These are phyloP conservation scores for Leucaena leucocephala DNA, from an alignment of 306 rosid species.

Conservation along the genomic window DNA sequence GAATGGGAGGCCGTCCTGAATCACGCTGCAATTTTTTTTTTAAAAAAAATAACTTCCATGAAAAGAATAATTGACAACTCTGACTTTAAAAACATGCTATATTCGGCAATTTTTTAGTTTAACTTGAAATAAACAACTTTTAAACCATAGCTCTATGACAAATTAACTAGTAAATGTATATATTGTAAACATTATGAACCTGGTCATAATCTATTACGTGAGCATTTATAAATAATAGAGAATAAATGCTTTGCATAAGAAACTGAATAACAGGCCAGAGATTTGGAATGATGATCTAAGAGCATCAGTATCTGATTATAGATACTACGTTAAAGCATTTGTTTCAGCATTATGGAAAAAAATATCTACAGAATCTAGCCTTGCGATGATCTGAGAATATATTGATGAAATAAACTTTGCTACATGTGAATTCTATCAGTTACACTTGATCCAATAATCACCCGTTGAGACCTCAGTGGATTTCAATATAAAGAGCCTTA, in stretches of 20 bases:
- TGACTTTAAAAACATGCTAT: constrained; percentile 24
- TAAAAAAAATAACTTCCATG: constrained; percentile 29
- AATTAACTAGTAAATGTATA: neutral
- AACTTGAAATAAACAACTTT: constrained; percentile 1
- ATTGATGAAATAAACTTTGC: constrained; percentile 1
- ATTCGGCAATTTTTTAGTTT: constrained; percentile 13
- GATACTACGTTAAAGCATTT: neutral
- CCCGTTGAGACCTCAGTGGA: constrained; percentile 1
- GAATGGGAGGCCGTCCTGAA: constrained; percentile 88
- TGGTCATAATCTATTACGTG: constrained; percentile 8
- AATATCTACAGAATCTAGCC: constrained; percentile 9
- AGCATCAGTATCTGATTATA: constrained; percentile 31
- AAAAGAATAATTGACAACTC: constrained; percentile 16
- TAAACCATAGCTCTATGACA: constrained; percentile 16
- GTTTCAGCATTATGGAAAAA: neutral
- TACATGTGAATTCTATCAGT: constrained; percentile 1
- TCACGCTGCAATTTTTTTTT: constrained; percentile 67
- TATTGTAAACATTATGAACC: constrained; percentile 21
- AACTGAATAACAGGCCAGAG: neutral
- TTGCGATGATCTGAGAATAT: constrained; percentile 10
- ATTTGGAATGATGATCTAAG: constrained; percentile 9
- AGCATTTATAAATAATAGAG: neutral
- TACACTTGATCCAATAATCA: constrained; percentile 17
- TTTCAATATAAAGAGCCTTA: constrained; percentile 22
- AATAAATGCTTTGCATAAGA: constrained; percentile 23